phyloP scores from a whole-genome alignment of 2,329 filamentous ascomycete genomes.

The Phyllosticta citrichinensis region DNA sequence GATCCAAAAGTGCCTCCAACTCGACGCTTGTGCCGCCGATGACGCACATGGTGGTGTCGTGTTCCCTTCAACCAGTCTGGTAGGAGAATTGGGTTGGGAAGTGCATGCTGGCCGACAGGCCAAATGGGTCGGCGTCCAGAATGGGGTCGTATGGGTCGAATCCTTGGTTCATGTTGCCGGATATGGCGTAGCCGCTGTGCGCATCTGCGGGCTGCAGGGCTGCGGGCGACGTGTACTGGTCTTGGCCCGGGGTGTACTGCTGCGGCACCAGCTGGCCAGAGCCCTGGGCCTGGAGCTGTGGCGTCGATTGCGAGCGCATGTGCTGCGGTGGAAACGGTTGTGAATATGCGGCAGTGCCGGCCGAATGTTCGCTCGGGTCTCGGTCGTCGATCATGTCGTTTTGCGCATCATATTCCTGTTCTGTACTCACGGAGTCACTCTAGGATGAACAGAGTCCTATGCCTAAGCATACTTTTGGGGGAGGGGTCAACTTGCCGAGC shows the following conservation, averaged over 20 bases:
- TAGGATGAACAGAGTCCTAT: conserved; percentile 57
- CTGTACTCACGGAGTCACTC: conserved; percentile 61
- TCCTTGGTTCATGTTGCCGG: conserved; percentile 40
- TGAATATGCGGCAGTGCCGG: conserved; percentile 58
- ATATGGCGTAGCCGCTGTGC: conserved; percentile 23
- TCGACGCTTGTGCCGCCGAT: not conserved
- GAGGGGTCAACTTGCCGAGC: conserved; percentile 69
- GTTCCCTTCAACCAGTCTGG: conserved; percentile 27
- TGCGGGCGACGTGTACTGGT: conserved; percentile 24
- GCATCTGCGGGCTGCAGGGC: conserved; percentile 24
- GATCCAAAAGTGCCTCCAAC: no score
- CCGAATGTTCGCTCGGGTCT: conserved; percentile 55
- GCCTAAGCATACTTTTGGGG: conserved; percentile 32
- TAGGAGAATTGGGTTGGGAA: conserved; percentile 79
- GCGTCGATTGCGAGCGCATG: conserved; percentile 28
- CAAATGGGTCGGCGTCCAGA: conserved; percentile 87
- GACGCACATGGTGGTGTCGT: not conserved
- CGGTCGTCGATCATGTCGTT: conserved; percentile 79
- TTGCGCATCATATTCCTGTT: conserved; percentile 94
- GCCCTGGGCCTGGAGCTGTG: conserved; percentile 24
- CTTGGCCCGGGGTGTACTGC: conserved; percentile 9
- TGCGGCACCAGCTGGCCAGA: conserved; percentile 19
- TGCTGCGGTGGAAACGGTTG: conserved; percentile 41
- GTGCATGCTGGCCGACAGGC: conserved; percentile 87
- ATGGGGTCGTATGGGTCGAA: conserved; percentile 73